Conservation (phyloP, 2,329 filamentous ascomycete genomes). For the Fusarium udum region DNA sequence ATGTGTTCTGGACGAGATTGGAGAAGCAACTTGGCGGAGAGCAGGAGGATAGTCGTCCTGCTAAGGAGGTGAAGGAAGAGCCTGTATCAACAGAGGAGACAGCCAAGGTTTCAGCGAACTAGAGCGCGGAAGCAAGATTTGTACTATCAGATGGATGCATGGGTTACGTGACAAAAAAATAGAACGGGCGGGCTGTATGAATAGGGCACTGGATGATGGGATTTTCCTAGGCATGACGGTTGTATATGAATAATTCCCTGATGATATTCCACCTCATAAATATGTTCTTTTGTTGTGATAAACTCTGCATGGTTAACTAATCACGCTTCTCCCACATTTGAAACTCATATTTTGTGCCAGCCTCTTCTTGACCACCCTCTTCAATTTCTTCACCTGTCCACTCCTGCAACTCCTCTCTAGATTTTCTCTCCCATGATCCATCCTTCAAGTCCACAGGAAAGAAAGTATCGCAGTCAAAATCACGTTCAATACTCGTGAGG, state of each 20-base stretch:
- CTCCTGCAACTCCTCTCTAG: conserved; percentile 62
- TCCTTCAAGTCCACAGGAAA: conserved; percentile 69
- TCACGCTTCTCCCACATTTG: conserved; percentile 74
- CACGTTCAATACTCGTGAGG: conserved; percentile 72
- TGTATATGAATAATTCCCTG: conserved; percentile 32
- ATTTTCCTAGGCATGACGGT: conserved; percentile 15
- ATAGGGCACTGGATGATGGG: conserved; percentile 16
- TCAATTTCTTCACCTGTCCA: conserved; percentile 74
- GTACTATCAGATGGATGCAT: conserved; percentile 40
- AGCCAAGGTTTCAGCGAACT: conserved; percentile 38
- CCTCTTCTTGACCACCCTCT: conserved; percentile 68
- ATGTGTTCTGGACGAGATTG: conserved; percentile 57
- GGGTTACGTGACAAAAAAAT: conserved; percentile 14
- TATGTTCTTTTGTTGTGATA: conserved; percentile 11
- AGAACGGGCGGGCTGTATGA: conserved; percentile 33
- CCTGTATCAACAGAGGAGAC: conserved; percentile 10
- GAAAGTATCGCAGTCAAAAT: conserved; percentile 80
- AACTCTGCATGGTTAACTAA: not conserved
- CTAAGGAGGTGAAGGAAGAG: conserved; percentile 33
- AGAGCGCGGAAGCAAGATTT: conserved; percentile 10
- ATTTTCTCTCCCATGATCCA: conserved; percentile 64
- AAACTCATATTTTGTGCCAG: conserved; percentile 73
- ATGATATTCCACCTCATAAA: conserved; percentile 30
- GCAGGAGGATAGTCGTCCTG: conserved; percentile 35
- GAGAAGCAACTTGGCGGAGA: conserved; percentile 51